Evolutionary conservation across 345 rosid genomes (phyloP).

Genomic region (Salix caprea): DNA sequence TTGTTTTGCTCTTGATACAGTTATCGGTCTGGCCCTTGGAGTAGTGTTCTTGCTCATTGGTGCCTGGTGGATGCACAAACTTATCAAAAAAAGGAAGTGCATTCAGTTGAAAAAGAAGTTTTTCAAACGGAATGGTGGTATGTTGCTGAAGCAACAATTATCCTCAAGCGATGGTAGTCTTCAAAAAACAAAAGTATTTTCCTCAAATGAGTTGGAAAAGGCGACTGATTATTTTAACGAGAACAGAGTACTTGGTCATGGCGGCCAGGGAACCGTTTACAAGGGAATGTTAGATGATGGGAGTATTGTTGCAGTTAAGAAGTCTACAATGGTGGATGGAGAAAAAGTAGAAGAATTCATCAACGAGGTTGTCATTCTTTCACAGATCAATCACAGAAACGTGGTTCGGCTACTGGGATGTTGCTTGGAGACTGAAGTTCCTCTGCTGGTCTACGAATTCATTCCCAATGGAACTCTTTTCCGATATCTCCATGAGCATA

Average conservation of each 20-base stretch:
- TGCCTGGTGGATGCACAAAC: no score
- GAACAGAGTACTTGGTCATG: constrained; percentile 14
- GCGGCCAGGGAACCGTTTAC: constrained; percentile 14
- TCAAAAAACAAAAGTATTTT: not conserved
- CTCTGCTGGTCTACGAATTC: constrained; percentile 11
- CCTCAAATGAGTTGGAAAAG: constrained; percentile 1
- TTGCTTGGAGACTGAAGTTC: constrained; percentile 14
- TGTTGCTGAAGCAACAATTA: not conserved
- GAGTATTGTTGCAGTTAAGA: constrained; percentile 10
- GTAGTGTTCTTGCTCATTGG: not conserved
- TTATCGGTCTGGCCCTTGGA: not conserved
- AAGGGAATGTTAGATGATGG: constrained; percentile 16
- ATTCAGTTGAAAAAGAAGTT: not conserved
- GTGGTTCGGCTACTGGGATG: constrained; percentile 11
- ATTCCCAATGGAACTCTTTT: constrained; percentile 10
- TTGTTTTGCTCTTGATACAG: not conserved
- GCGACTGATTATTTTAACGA: constrained; percentile 3
- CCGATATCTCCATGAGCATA: constrained; percentile 5
- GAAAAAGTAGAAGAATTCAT: constrained; percentile 8
- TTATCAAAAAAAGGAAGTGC: no score
- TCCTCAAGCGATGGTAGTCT: not conserved
- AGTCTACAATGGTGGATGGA: not conserved
- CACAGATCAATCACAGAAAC: constrained; percentile 17
- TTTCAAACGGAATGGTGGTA: constrained; percentile 3
- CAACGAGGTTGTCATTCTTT: constrained; percentile 10